Evolutionary conservation across 2,329 filamentous ascomycete genomes (phyloP).

Genomic region (Trichoderma sp.): DNA sequence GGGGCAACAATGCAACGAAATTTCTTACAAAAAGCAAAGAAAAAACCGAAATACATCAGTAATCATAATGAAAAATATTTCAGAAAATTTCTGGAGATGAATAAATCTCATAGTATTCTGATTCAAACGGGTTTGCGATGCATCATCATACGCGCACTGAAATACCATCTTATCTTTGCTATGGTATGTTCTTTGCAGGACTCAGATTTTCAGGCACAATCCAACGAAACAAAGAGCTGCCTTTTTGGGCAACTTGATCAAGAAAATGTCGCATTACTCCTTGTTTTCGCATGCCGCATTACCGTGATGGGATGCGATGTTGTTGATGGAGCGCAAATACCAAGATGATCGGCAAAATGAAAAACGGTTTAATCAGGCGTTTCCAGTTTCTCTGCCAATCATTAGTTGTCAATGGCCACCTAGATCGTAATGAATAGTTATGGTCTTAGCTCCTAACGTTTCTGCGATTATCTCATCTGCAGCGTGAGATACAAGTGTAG

Average conservation of each 20-base stretch:
- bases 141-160: not conserved
- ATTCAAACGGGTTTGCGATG: not conserved
- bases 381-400: not conserved
- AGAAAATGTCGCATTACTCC: not conserved
- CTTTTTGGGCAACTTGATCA: not conserved
- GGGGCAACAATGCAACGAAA: not conserved
- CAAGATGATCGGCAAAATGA: not conserved
- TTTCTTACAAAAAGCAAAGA: not conserved
- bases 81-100: not conserved
- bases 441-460: not conserved
- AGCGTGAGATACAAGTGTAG: not conserved
- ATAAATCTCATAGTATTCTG: not conserved
- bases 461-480: not conserved
- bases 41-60: not conserved
- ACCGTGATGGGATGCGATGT: not conserved
- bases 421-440: not conserved
- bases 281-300: not conserved
- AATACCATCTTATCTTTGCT: not conserved
- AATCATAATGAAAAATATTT: accelerated
- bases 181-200: not conserved
- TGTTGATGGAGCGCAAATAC: not conserved
- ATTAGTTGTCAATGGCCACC: not conserved
- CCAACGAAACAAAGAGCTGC: not conserved
- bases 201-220: not conserved
- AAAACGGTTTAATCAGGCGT: not conserved